Base-by-base conservation (phyloP, 108 stramenopile species). In the Epithemia pelagica region DNA sequence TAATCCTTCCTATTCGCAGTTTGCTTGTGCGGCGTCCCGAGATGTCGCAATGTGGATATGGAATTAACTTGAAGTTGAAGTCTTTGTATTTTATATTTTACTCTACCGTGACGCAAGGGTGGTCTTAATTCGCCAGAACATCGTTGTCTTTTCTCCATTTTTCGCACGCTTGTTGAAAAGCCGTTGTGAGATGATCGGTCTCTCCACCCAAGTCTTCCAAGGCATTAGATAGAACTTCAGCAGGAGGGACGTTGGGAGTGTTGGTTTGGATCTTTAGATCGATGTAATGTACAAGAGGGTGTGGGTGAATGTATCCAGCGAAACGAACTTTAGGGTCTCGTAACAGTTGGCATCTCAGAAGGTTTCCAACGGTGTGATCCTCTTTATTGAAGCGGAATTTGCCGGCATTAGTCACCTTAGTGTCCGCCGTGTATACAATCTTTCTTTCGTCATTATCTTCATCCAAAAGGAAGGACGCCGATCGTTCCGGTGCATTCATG, bases 371-470 rank as follows among this genome's bases (percentile, higher is more conserved):
- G 0, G 97, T 98, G 73, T 98, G 97, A 75, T 98, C 97, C 78
- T 98, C 97, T 65, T 96, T 97, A 73, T 95, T 97, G 66, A 98
- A 82, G 55, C 86, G 86, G 67, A 98, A 96, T 23, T 94, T 97
- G 28, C 97, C 97, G 0, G 96, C 93, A 62, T 97, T 95, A 27
- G 75, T 66, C 7, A 94, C 88, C 75, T 97, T 96, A 8, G 94
- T 92, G 70, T 96, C 95, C 0, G 82, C 76, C 30, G 75, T 61
- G 75, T 96, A 96, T 30, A 75, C 82, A 60, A 94, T 76, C 60
- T 91, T 94, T 33, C 75, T 67, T 74, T 91, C 90, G 0, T 82
- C 90, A 61, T 66, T 77, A 66, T 89, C 89, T 54, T 95, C 90
- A 64, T 91, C 90, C 23, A 91, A 78, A 31, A 90, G 74, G 74